Evolutionary conservation across 345 rosid genomes (phyloP).

Genomic region (Pugionium cornutum): DNA sequence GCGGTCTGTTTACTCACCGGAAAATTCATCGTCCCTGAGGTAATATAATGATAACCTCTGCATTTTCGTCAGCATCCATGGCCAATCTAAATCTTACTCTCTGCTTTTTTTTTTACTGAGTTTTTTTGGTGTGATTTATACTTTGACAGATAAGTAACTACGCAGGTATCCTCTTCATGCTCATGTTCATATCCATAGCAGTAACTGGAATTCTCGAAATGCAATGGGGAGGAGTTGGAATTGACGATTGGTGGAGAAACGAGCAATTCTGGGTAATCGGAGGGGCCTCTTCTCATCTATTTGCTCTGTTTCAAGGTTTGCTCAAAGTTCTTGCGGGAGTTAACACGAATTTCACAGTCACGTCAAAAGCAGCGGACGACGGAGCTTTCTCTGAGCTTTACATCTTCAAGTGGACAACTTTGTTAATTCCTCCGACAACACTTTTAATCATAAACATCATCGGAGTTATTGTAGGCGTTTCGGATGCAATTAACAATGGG

Average conservation of each 20-base stretch:
- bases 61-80: neutral
- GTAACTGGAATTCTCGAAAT: slow-evolving; percentile 50
- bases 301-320: slow-evolving; percentile 87
- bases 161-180: slow-evolving; percentile 77
- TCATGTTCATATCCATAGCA: slow-evolving; percentile 88
- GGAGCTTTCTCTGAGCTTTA: slow-evolving; percentile 78
- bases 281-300: slow-evolving; percentile 83
- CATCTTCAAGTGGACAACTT: slow-evolving; percentile 91
- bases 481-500: slow-evolving; percentile 91
- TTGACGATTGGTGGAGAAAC: too few species aligned
- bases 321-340: slow-evolving; percentile 92
- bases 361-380: too few species aligned
- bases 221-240: too few species aligned
- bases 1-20: slow-evolving; percentile 95
- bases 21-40: slow-evolving; percentile 96
- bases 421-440: slow-evolving; percentile 80
- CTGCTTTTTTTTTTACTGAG: neutral
- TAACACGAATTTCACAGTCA: slow-evolving; percentile 50
- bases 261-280: slow-evolving; percentile 60
- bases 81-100: neutral
- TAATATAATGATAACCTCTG: slow-evolving; percentile 32
- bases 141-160: slow-evolving; percentile 84
- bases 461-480: slow-evolving; percentile 79
- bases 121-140: neutral
- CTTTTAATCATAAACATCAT: slow-evolving; percentile 77